A percentile compares a stretch with the other conserved stretches of the same genome.
These are phyloP conservation scores for Penicillium concentricum DNA, from an alignment of 2,329 filamentous ascomycete genomes.

Conservation along the genomic window DNA sequence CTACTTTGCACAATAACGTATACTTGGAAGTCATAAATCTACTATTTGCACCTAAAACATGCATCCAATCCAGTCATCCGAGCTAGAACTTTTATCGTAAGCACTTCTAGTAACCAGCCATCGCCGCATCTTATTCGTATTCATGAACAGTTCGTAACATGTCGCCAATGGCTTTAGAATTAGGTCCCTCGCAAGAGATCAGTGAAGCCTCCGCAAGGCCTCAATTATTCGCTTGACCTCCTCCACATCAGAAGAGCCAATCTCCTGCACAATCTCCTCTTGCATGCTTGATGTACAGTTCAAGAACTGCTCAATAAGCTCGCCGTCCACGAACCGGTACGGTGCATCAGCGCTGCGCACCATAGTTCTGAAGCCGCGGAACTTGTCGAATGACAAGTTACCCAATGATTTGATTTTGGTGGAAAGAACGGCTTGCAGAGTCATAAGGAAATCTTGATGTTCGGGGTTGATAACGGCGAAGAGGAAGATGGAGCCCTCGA, in stretches of 20 bases:
- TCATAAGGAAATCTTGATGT: conserved; percentile 77
- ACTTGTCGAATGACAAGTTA: conserved; percentile 71
- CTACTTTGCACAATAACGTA: neutral
- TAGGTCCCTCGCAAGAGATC: neutral
- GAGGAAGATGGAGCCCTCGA: conserved; percentile 88
- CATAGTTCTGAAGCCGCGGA: conserved; percentile 76
- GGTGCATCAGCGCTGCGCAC: conserved; percentile 72
- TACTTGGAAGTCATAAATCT: neutral
- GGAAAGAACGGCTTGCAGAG: conserved; percentile 72
- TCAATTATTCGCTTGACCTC: conserved; percentile 62
- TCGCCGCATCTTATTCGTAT: neutral
- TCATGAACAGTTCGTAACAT: conserved; percentile 7
- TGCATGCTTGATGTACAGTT: conserved; percentile 63
- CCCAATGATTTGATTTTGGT: conserved; percentile 67
- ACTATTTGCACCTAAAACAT: conserved; percentile 1
- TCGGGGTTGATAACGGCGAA: conserved; percentile 73
- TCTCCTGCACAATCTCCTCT: conserved; percentile 51
- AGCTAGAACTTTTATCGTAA: neutral
- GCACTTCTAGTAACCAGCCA: neutral
- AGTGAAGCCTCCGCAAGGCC: conserved; percentile 53
- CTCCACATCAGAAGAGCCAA: conserved; percentile 57
- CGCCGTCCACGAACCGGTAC: conserved; percentile 86
- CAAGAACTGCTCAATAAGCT: conserved; percentile 82
- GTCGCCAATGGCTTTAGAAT: neutral
- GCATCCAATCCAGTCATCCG: neutral